Base-by-base conservation (phyloP, 805 yeast species). In the Cyberlindnera amylophila region DNA sequence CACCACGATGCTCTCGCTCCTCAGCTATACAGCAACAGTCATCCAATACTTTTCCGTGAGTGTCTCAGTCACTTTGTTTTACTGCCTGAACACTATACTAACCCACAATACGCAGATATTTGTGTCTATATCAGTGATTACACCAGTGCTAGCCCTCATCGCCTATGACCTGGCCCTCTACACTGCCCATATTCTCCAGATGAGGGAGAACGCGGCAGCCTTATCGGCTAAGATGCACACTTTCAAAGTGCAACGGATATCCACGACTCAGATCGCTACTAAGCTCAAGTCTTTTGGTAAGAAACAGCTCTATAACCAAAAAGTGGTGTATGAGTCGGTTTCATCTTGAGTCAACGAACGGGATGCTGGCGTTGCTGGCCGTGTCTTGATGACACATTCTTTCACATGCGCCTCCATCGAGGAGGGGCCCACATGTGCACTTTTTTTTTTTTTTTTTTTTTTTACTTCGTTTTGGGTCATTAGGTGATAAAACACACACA, bases 121-220 rank as follows among this genome's bases (percentile, higher is more conserved):
- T 6, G 45, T 46, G 2, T 32, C 39, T 4, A 10, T 37, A 1
- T 32, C 45, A 9, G 27, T 50, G 13, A 30, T 50, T 1, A 49
- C 51, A 4, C 52, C 52, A 1, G 52, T 56, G 3, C 31, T 45
- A 1, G 31, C 45, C 4, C 26, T 56, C 3, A 27, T 56, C 10
- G 28, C 35, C 3, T 53, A 44, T 28, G 61, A 56, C 44, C n/a
- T 53, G 2, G 18, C 40, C 13, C 36, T 52, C 6, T 54, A 54
- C 34, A 23, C 41, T 4, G 9, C 38, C n/a, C 49, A 54, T n/a
- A 23, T 51, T 1, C 18, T 53, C 6, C 42, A 49, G 13, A 6
- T 46, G 12, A 35, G 38, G 12, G 23, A 40, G 18, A 14, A 36
- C 30, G 23, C 34, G 2, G 24, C 36, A 13, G 21, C 29, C 23